These are phyloP conservation scores for Styphnolobium japonicum DNA, from an alignment of 306 rosid genomes.

Conservation along the genomic window DNA sequence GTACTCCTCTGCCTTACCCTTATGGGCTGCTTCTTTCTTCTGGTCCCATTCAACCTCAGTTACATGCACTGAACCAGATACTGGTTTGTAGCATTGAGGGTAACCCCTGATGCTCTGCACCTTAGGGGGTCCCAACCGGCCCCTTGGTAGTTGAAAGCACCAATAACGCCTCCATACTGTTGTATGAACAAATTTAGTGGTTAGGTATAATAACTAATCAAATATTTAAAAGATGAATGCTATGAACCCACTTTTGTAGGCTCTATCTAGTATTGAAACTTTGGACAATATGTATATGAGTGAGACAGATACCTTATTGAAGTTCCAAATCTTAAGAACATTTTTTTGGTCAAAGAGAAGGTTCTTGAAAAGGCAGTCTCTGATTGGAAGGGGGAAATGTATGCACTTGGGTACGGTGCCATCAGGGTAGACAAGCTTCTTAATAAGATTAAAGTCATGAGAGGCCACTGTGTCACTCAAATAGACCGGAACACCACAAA, in stretches of 20 bases:
- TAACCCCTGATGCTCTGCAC: slow-evolving; percentile 52
- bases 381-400: slow-evolving; percentile 77
- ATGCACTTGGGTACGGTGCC: slow-evolving; percentile 76
- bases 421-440: slow-evolving; percentile 80
- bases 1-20: slow-evolving; percentile 64
- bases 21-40: slow-evolving; percentile 48
- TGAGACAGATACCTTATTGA: slow-evolving; percentile 58
- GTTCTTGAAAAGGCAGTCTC: slow-evolving; percentile 82
- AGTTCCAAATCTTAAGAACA: slow-evolving; percentile 79
- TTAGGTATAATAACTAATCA: background rate
- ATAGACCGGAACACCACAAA: slow-evolving; percentile 79
- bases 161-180: slow-evolving; percentile 87
- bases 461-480: slow-evolving; percentile 72
- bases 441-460: slow-evolving; percentile 71
- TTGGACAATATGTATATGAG: background rate
- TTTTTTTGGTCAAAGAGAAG: slow-evolving; percentile 68
- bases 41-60: slow-evolving; percentile 85
- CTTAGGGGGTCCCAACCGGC: slow-evolving; percentile 89
- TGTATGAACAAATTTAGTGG: slow-evolving; percentile 6
- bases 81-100: slow-evolving; percentile 63
- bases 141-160: slow-evolving; percentile 92
- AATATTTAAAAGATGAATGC: background rate
- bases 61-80: slow-evolving; percentile 55
- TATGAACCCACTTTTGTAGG: too few species aligned
- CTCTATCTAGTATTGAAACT: background rate